phyloP scores from a whole-genome alignment of 148 eudicot species.

The Persicaria tinctoria region DNA sequence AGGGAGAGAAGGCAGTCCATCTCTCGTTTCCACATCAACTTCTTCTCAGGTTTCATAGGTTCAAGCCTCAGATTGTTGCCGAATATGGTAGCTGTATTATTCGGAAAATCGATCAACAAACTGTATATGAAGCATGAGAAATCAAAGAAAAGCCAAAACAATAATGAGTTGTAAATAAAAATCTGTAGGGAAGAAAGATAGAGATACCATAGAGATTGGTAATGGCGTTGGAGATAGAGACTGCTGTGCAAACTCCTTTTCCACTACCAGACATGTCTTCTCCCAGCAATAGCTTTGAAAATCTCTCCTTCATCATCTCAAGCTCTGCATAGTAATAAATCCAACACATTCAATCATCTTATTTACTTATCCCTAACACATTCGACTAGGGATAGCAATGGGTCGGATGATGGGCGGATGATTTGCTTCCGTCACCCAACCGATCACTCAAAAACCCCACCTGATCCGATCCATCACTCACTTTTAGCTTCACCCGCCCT shows the following conservation, averaged over 20 bases:
- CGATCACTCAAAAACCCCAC: too few species aligned
- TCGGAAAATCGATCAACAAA: background rate
- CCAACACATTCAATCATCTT: background rate
- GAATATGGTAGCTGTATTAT: constrained; percentile 69
- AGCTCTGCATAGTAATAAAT: constrained; percentile 37
- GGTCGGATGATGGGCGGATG: too few species aligned
- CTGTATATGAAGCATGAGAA: too few species aligned
- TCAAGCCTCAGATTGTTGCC: constrained; percentile 77
- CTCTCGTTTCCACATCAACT: constrained; percentile 87
- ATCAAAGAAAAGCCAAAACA: too few species aligned
- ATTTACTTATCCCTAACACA: background rate
- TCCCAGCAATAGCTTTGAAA: constrained; percentile 85
- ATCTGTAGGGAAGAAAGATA: too few species aligned
- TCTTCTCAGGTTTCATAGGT: constrained; percentile 82
- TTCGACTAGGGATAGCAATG: too few species aligned
- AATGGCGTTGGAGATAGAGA: constrained; percentile 82
- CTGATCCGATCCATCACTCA: too few species aligned
- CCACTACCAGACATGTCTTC: constrained; percentile 99
- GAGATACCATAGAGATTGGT: constrained; percentile 87
- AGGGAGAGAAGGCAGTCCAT: constrained; percentile 87
- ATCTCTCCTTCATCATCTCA: constrained; percentile 88
- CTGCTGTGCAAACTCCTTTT: constrained; percentile 82
- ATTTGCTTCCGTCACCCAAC: too few species aligned
- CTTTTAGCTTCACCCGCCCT: too few species aligned
- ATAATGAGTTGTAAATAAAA: too few species aligned